Evolutionary conservation across 345 rosid genomes (phyloP), one percentile per base, ranked within the genome.

Genomic region (Dipteronia dyeriana): DNA sequence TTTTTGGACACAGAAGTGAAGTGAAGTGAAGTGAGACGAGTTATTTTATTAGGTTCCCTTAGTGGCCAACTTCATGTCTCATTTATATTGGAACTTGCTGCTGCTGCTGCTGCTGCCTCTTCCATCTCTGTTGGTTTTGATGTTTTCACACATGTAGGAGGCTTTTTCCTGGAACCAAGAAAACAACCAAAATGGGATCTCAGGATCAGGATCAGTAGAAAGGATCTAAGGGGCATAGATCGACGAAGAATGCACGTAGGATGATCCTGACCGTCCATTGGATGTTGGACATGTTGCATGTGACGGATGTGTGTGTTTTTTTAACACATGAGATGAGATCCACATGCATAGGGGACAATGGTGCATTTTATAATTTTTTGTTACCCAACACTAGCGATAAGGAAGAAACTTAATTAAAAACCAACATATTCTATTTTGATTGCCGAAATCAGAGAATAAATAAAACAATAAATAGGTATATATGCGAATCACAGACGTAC

Each of bases 341-440:
- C 63, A 51, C 47, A 64, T 38, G 62, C 66, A 77, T 68, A 49
- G 26, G 73, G 5, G 57, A 57, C 71, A 69, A 14, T 23, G 66
- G 43, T 25, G 26, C 56, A 66, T 38, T 56, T 69, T 60, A 68
- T 39, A 60, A 19, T 66, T 62, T 59, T 31, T 16, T 56, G 63
- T 59, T 70, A 68, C 53, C 70, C 0, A 64, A 29, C 8, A 14
- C 63, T 7, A 19, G 75, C 7, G 62, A 47, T 22, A 3, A 20
- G 38, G 17, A 38, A 61, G 45, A 39, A 62, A 38, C 38, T 4
- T 4, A 34, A 29, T n/a, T 51, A 1, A 1, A 64, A 49, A 71
- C 54, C 70, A 38, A 26, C 23, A 56, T 17, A 31, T 43, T 69
- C 66, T 75, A 54, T 53, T 65, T 65, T 65, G 66, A 62, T 79